phyloP scores from a whole-genome alignment of 768 basidiomycete species.

The Xerocomus brunneocitrinus region DNA sequence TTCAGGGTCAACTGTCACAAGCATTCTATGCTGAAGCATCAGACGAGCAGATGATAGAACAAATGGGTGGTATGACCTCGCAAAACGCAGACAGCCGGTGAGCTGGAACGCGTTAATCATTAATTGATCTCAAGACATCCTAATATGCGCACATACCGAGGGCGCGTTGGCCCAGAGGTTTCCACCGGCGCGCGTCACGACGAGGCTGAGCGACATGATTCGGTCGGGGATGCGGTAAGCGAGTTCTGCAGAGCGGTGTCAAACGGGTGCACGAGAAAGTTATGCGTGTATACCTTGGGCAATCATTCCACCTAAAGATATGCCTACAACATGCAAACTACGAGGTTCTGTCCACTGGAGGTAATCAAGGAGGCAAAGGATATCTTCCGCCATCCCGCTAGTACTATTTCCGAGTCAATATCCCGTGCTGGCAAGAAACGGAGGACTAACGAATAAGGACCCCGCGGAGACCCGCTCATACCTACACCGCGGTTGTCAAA shows the following conservation, averaged over 20 bases:
- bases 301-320: conserved; percentile 83
- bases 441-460: conserved; percentile 67
- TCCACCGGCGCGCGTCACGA: conserved; percentile 69
- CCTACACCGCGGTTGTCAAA: conserved; percentile 88
- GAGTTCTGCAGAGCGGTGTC: conserved; percentile 46
- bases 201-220: conserved; percentile 60
- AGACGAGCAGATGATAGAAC: neutral
- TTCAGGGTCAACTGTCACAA: conserved; percentile 36
- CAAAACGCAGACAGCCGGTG: conserved; percentile 35
- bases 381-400: conserved; percentile 73
- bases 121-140: neutral
- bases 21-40: conserved; percentile 28
- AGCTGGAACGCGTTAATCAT: conserved; percentile 28
- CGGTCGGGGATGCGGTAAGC: conserved; percentile 61
- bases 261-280: neutral
- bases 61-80: conserved; percentile 24
- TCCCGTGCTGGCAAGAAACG: neutral
- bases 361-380: conserved; percentile 59
- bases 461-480: conserved; percentile 62
- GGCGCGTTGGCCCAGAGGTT: conserved; percentile 54
- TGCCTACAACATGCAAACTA: conserved; percentile 65
- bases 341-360: conserved; percentile 65
- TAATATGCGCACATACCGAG: conserved; percentile 41
- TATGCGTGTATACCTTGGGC: conserved; percentile 50
- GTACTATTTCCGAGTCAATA: conserved; percentile 41